Conservation (phyloP, 2,329 filamentous ascomycete species). For the Macrophomina tecta region DNA sequence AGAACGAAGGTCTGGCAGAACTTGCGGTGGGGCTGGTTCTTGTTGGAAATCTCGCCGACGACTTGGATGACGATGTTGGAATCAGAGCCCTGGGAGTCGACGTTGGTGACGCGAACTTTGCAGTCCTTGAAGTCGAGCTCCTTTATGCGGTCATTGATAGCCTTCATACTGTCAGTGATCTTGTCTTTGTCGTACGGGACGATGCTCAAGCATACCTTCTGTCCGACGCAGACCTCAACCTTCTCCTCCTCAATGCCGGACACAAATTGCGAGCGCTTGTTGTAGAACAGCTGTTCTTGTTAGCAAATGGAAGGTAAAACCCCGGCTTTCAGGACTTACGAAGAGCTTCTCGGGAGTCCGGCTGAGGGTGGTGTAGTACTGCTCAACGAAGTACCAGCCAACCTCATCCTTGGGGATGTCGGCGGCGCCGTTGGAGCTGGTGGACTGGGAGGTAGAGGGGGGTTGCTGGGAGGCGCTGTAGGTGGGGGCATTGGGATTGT, state of each 20-base stretch:
- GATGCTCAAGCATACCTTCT: constrained; percentile 69
- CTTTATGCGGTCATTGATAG: constrained; percentile 94
- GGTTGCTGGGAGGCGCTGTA: constrained; percentile 41
- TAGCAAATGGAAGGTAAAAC: constrained; percentile 30
- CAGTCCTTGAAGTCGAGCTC: constrained; percentile 92
- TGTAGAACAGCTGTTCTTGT: constrained; percentile 75
- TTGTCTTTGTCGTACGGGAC: not conserved
- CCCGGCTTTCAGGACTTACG: constrained; percentile 45
- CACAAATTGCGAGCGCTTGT: constrained; percentile 93
- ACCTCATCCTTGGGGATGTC: constrained; percentile 85
- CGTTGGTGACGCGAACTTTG: constrained; percentile 97
- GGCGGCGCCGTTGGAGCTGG: constrained; percentile 31
- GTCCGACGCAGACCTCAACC: constrained; percentile 83
- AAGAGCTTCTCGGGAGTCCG: constrained; percentile 93
- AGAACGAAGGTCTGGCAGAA: constrained; percentile 98
- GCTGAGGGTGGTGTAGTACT: constrained; percentile 98
- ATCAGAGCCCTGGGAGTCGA: constrained; percentile 92
- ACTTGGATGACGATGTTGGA: constrained; percentile 97
- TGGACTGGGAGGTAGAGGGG: constrained; percentile 31
- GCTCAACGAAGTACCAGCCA: constrained; percentile 99
- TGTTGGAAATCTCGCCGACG: constrained; percentile 97
- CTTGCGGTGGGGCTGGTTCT: constrained; percentile 86
- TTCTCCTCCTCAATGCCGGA: constrained; percentile 90
- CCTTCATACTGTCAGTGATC: constrained; percentile 56
- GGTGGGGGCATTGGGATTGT: constrained; percentile 31